Evolutionary conservation across 139 green algal genomes (phyloP).

Genomic region (Microglena sp.): DNA sequence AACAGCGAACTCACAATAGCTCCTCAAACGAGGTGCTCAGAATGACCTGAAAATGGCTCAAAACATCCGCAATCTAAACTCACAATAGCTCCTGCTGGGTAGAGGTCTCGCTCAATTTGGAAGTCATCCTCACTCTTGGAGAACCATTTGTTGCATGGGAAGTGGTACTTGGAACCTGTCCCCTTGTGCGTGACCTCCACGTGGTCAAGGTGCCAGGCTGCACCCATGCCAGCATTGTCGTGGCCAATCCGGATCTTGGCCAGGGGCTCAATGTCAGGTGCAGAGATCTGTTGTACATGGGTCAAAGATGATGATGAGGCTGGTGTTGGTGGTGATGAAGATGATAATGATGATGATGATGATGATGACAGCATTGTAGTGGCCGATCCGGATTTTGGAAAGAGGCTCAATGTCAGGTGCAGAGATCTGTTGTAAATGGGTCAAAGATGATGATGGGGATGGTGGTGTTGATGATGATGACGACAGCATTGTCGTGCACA

Average conservation of each 20-base stretch:
- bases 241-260: slow-evolving; percentile 33
- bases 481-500: slow-evolving; percentile 29
- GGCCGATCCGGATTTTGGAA: slow-evolving; percentile 30
- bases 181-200: slow-evolving; percentile 37
- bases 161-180: slow-evolving; percentile 18
- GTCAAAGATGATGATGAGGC: too few species aligned
- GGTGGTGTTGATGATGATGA: too few species aligned
- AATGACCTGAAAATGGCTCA: too few species aligned
- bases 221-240: slow-evolving; percentile 26
- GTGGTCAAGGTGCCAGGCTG: slow-evolving; percentile 25
- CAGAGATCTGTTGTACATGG: too few species aligned
- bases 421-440: too few species aligned
- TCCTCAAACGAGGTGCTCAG: too few species aligned
- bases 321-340: too few species aligned
- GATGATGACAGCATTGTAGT: slow-evolving; percentile 32
- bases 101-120: slow-evolving; percentile 37
- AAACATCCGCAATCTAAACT: too few species aligned
- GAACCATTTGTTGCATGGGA: slow-evolving; percentile 29
- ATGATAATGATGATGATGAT: too few species aligned
- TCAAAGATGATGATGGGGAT: too few species aligned
- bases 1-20: too few species aligned
- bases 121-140: slow-evolving; percentile 23
- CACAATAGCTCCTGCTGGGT: too few species aligned
- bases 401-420: slow-evolving; percentile 19
- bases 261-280: slow-evolving; percentile 18